phyloP scores from a whole-genome alignment of 1,284 basidiomycete genomes.

The Inonotus obliquus region DNA sequence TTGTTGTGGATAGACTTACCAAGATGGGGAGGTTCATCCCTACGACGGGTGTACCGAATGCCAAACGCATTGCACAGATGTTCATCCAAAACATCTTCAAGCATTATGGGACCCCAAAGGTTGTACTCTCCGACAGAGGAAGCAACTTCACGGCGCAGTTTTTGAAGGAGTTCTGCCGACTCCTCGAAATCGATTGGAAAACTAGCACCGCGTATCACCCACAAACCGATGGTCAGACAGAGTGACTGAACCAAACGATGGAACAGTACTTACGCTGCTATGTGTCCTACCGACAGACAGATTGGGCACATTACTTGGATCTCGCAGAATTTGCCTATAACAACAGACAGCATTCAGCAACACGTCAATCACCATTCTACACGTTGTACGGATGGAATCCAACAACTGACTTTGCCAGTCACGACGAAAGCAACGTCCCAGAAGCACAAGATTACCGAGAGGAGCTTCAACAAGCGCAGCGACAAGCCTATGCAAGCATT shows the following conservation, averaged over 20 bases:
- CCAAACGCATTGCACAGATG: conserved; percentile 24
- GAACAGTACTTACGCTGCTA: conserved; percentile 21
- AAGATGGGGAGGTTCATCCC: conserved; percentile 30
- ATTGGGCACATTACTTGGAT: conserved; percentile 28
- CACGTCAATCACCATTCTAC: neutral
- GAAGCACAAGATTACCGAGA: neutral
- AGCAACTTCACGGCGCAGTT: conserved; percentile 32
- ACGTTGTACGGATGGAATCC: neutral
- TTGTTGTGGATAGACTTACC: conserved; percentile 33
- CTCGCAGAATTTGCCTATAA: conserved; percentile 24
- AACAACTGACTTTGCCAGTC: neutral
- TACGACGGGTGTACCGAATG: conserved; percentile 25
- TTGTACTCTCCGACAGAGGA: conserved; percentile 34
- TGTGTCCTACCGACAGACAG: conserved; percentile 26
- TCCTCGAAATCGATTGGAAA: neutral
- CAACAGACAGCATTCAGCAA: neutral
- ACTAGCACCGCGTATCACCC: conserved; percentile 19
- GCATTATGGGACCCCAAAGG: conserved; percentile 30
- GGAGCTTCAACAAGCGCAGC: neutral
- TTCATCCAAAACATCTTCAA: conserved; percentile 29
- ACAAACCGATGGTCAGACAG: conserved; percentile 28
- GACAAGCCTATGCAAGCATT: conserved; percentile 5
- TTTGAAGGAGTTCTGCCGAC: conserved; percentile 9
- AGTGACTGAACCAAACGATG: conserved; percentile 26
- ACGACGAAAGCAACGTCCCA: neutral